Evolutionary conservation across 108 stramenopile genomes (phyloP), one percentile per base, ranked within the genome.

Genomic region (Chaetoceros tenuissimus): DNA sequence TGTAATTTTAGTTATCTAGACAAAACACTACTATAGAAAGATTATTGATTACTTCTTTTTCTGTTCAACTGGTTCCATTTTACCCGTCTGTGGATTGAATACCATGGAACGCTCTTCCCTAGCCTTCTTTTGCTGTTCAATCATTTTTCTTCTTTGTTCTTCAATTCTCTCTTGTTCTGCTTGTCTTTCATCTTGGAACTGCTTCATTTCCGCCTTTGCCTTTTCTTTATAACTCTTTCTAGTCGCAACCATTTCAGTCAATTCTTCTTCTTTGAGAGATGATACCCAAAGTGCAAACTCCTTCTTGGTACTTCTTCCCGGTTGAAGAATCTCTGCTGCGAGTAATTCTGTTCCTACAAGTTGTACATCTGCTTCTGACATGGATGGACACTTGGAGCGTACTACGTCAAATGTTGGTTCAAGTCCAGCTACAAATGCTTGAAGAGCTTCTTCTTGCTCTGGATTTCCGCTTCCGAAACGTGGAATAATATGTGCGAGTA

Each of bases 401-500:
- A 92, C 67, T 3, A 67, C 60, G 0, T 63, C 69, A 49, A 79
- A 81, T 0, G 90, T 87, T 22, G 90, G 90, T 49, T 71, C 67
- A 29, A 92, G 54, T 3, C 83, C 90, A 44, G 84, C 57, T 7
- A 82, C 74, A 60, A 87, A 92, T 2, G 76, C 68, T 29, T 67
- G 25, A 16, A 92, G 68, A 0, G 86, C 83, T 31, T 74, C 77
- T 51, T 89, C 84, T 58, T 80, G 85, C n/a, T 68, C 80, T 13
- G 77, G 60, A 43, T 82, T 57, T 3, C 59, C 73, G 51, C 81
- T 84, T 28, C 77, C 85, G 51, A 91, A 93, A 30, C 84, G 67
- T 48, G 87, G 89, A 40, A 95, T 89, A 46, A 92, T 66, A 57
- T 87, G 82, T 28, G 84, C 72, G 19, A 95, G 67, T 24, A 95